These are phyloP conservation scores for Ustilago nuda DNA, from an alignment of 1,284 basidiomycete genomes.

Conservation along the genomic window DNA sequence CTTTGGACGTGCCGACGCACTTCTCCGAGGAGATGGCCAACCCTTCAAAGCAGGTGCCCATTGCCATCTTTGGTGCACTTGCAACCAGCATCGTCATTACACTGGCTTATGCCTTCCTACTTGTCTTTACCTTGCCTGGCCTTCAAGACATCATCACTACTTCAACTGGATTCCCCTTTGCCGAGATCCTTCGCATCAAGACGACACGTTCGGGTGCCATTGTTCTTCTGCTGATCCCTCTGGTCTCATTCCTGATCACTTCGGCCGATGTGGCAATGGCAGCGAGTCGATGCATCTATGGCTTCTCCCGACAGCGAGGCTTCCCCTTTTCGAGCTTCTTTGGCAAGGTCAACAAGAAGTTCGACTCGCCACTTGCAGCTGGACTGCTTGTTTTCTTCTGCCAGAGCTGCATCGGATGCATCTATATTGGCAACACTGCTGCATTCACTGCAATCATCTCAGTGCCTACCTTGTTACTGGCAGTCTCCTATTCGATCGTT, in stretches of 20 bases:
- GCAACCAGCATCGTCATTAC: conserved; percentile 21
- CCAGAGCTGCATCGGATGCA: conserved; percentile 22
- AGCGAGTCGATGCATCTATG: conserved; percentile 26
- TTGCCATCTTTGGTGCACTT: conserved; percentile 28
- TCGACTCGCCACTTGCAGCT: conserved; percentile 33
- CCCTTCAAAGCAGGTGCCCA: conserved; percentile 23
- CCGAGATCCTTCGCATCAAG: conserved; percentile 28
- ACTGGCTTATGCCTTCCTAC: conserved; percentile 29
- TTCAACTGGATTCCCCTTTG: conserved; percentile 42
- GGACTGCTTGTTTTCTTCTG: conserved; percentile 16
- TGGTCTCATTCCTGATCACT: conserved; percentile 30
- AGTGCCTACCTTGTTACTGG: conserved; percentile 29
- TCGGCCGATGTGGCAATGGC: conserved; percentile 29
- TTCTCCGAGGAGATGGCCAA: conserved; percentile 38
- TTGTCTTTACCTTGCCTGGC: conserved; percentile 35
- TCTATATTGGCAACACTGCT: conserved; percentile 41
- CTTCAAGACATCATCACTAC: conserved; percentile 19
- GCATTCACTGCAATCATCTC: conserved; percentile 47
- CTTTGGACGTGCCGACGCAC: conserved; percentile 30
- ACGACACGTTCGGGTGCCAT: conserved; percentile 30
- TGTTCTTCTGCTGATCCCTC: conserved; percentile 28
- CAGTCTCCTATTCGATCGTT: conserved; percentile 29
- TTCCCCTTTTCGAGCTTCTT: conserved; percentile 28
- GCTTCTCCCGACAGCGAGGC: conserved; percentile 26
- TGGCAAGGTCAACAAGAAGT: conserved; percentile 18